These are phyloP conservation scores for Cordyceps pruinosa DNA, from an alignment of 2,329 filamentous ascomycete genomes.

Conservation along the genomic window DNA sequence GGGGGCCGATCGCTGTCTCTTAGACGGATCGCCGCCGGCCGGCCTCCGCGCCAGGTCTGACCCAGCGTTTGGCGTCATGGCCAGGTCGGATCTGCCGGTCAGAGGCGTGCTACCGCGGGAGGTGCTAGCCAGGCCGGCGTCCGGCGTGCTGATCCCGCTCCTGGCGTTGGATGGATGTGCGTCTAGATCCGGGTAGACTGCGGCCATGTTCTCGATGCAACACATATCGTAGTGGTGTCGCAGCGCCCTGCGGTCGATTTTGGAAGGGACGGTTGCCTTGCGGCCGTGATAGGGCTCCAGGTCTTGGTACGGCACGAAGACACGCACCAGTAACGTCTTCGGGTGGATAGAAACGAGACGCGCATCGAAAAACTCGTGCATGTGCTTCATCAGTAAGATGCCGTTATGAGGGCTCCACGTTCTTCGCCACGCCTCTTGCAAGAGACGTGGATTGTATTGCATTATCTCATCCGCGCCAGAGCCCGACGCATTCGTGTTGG, in stretches of 20 bases:
- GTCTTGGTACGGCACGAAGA: background rate
- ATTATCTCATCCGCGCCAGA: background rate
- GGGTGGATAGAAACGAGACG: background rate
- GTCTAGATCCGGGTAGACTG: background rate
- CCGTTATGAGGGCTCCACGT: background rate
- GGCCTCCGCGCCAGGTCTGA: background rate
- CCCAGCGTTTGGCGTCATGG: background rate
- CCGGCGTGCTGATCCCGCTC: background rate
- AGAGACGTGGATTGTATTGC: too few species aligned
- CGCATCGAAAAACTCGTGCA: background rate
- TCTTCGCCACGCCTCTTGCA: background rate
- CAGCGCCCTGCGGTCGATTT: background rate
- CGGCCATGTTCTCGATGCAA: background rate
- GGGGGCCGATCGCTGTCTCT: background rate
- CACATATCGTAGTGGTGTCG: background rate
- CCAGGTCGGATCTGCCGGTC: background rate
- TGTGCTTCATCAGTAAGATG: background rate
- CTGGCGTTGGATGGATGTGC: background rate
- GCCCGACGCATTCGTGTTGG: background rate
- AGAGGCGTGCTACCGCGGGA: background rate
- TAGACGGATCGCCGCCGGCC: background rate
- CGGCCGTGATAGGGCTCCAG: background rate
- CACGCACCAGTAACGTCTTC: background rate
- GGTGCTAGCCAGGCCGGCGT: background rate
- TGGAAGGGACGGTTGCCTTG: background rate